Evolutionary conservation across 805 yeast genomes (phyloP).

Genomic region (Tetrapisispora iriomotensis): DNA sequence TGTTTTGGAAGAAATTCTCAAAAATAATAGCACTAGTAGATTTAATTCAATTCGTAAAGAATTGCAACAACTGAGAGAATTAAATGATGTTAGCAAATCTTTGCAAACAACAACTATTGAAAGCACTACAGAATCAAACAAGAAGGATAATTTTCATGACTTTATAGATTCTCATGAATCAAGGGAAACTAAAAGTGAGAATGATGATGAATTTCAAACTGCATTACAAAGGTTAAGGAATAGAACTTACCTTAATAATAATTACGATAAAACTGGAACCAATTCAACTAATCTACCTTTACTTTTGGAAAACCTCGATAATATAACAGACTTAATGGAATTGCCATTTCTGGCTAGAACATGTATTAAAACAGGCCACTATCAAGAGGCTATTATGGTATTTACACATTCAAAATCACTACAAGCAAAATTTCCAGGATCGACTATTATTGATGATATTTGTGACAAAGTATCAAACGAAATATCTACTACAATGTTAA

Average conservation of each 20-base stretch:
- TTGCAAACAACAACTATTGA: neutral
- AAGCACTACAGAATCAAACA: neutral
- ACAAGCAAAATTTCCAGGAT: constrained; percentile 51
- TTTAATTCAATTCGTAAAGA: constrained; percentile 13
- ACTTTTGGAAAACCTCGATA: constrained; percentile 54
- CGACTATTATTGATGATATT: constrained; percentile 23
- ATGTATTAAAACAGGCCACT: constrained; percentile 80
- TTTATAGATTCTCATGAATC: constrained; percentile 16
- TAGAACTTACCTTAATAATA: constrained; percentile 9
- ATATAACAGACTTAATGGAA: constrained; percentile 68
- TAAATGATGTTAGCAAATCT: constrained; percentile 15
- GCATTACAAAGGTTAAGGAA: constrained; percentile 18
- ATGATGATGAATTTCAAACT: constrained; percentile 26
- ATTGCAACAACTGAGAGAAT: constrained; percentile 24
- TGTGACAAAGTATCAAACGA: constrained; percentile 20
- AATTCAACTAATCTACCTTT: constrained; percentile 22
- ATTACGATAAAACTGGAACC: constrained; percentile 7
- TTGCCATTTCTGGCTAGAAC: constrained; percentile 73
- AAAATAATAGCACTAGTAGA: constrained; percentile 9
- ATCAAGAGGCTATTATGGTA: constrained; percentile 81
- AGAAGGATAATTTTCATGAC: constrained; percentile 8
- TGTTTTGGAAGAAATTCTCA: constrained; percentile 38
- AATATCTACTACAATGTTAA: constrained; percentile 47
- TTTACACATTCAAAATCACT: constrained; percentile 65
- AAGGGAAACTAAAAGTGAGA: constrained; percentile 10